Conservation (phyloP, 495 filamentous ascomycete species). For the Penicillium pancosmium region DNA sequence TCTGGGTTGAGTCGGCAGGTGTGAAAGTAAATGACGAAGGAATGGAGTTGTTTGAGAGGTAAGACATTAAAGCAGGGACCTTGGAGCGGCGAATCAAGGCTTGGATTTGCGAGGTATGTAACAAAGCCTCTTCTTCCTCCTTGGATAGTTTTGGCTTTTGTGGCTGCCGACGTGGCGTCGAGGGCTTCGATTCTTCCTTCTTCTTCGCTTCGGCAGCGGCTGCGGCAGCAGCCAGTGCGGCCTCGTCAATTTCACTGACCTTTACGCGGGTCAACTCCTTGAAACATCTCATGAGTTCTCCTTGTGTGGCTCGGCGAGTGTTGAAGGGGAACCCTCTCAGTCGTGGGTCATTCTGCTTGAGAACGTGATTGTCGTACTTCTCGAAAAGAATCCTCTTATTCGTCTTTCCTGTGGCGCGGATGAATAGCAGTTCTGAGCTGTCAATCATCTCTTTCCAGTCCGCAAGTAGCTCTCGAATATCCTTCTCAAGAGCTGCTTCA, state of each 20-base stretch:
- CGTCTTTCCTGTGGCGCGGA: constrained; percentile 84
- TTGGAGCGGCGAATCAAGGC: constrained; percentile 89
- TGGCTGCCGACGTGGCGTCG: constrained; percentile 46
- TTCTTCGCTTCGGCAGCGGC: constrained; percentile 31
- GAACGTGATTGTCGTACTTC: constrained; percentile 83
- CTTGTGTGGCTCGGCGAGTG: constrained; percentile 91
- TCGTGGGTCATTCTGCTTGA: constrained; percentile 80
- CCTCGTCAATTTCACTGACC: constrained; percentile 71
- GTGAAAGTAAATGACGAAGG: constrained; percentile 70
- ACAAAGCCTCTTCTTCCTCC: constrained; percentile 75
- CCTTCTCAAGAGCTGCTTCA: constrained; percentile 80
- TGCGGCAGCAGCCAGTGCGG: constrained; percentile 52
- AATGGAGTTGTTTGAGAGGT: constrained; percentile 73
- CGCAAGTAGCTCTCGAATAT: constrained; percentile 74
- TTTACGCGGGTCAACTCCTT: constrained; percentile 91
- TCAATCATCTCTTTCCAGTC: constrained; percentile 87
- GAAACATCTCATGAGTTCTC: constrained; percentile 90
- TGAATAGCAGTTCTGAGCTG: constrained; percentile 78
- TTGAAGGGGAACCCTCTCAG: constrained; percentile 90
- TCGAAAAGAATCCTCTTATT: constrained; percentile 87
- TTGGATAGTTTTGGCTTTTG: constrained; percentile 65
- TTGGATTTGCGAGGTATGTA: constrained; percentile 86
- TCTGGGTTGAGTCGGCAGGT: constrained; percentile 65
- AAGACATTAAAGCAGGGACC: constrained; percentile 81
- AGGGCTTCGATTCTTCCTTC: constrained; percentile 35